Percentiles rank a stretch among this genome's conserved stretches.
phyloP scores from a whole-genome alignment of 2,329 filamentous ascomycete genomes.

The Paraphaeosphaeria sporulosa region DNA sequence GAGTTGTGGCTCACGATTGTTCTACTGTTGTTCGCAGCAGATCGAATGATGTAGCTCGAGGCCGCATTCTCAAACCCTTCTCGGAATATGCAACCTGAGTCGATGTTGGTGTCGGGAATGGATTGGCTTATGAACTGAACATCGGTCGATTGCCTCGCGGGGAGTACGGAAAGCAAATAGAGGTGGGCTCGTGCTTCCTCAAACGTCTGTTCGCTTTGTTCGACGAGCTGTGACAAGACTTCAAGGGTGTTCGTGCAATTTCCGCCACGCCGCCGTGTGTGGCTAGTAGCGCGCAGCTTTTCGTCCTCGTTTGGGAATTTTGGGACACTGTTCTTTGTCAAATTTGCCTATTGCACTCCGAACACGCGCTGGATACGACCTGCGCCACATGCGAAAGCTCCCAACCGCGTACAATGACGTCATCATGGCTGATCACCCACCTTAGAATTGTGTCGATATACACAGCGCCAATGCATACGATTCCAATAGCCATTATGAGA shows the following conservation, averaged over 20 bases:
- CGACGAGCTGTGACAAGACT: slow-evolving; percentile 67
- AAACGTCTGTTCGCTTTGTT: not conserved
- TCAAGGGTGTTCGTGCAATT: slow-evolving; percentile 77
- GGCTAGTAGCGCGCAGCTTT: slow-evolving; percentile 70
- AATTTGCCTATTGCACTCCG: too few species aligned
- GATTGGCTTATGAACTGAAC: slow-evolving; percentile 62
- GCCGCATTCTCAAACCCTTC: slow-evolving; percentile 63
- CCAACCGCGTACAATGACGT: not conserved
- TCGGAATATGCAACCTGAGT: slow-evolving; percentile 65
- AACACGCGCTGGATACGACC: too few species aligned
- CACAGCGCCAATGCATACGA: slow-evolving; percentile 72
- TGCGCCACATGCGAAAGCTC: too few species aligned
- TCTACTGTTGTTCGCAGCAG: slow-evolving; percentile 64
- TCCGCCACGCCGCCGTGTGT: slow-evolving; percentile 70
- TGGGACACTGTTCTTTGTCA: slow-evolving; percentile 60
- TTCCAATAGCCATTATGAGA: too few species aligned
- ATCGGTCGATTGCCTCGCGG: slow-evolving; percentile 60
- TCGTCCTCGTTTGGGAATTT: slow-evolving; percentile 74
- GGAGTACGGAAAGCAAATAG: slow-evolving; percentile 59
- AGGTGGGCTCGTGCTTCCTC: slow-evolving; percentile 25
- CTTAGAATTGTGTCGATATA: slow-evolving; percentile 76
- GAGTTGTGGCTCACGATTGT: slow-evolving; percentile 76
- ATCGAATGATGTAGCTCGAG: slow-evolving; percentile 74
- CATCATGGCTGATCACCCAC: slow-evolving; percentile 51
- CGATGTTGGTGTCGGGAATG: slow-evolving; percentile 60